phyloP scores from a whole-genome alignment of 2,329 filamentous ascomycete genomes.

The Paramyrothecium sp. region DNA sequence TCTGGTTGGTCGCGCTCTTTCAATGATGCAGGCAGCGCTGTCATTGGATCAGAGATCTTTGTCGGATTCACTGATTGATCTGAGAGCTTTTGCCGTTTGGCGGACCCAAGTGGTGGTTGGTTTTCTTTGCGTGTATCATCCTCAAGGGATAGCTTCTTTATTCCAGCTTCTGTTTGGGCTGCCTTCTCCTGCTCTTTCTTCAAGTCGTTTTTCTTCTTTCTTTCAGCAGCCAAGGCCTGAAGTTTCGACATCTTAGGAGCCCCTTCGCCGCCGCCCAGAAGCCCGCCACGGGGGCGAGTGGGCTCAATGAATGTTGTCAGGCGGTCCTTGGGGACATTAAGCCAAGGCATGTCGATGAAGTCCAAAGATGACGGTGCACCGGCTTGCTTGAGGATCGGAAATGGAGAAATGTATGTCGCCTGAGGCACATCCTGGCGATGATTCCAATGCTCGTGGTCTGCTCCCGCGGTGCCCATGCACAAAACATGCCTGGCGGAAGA shows the following conservation, averaged over 20 bases:
- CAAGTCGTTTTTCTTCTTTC: slow-evolving; percentile 78
- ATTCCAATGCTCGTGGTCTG: slow-evolving; percentile 22
- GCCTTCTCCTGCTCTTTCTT: slow-evolving; percentile 38
- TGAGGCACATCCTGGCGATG: not conserved
- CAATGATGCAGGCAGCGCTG: no score
- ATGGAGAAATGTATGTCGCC: slow-evolving; percentile 2
- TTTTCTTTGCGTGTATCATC: slow-evolving; percentile 27
- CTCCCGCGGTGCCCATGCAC: slow-evolving; percentile 26
- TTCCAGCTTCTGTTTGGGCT: slow-evolving; percentile 20
- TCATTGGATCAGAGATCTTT: not conserved
- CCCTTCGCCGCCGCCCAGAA: slow-evolving; percentile 72
- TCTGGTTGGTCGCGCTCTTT: no score
- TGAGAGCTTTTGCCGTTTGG: slow-evolving; percentile 21
- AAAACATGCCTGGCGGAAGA: slow-evolving; percentile 24
- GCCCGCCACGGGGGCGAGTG: slow-evolving; percentile 55
- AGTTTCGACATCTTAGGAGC: slow-evolving; percentile 82
- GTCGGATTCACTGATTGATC: not conserved
- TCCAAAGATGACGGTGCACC: slow-evolving; percentile 47
- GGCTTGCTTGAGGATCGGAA: slow-evolving; percentile 15
- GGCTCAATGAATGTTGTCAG: slow-evolving; percentile 63
- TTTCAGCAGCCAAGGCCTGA: slow-evolving; percentile 81
- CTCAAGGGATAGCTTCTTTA: slow-evolving; percentile 29
- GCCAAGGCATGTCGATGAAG: slow-evolving; percentile 86
- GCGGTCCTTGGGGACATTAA: slow-evolving; percentile 66
- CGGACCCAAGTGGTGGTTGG: slow-evolving; percentile 8